Evolutionary conservation across 768 basidiomycete genomes (phyloP).

Genomic region (Phylloporus scabripes): DNA sequence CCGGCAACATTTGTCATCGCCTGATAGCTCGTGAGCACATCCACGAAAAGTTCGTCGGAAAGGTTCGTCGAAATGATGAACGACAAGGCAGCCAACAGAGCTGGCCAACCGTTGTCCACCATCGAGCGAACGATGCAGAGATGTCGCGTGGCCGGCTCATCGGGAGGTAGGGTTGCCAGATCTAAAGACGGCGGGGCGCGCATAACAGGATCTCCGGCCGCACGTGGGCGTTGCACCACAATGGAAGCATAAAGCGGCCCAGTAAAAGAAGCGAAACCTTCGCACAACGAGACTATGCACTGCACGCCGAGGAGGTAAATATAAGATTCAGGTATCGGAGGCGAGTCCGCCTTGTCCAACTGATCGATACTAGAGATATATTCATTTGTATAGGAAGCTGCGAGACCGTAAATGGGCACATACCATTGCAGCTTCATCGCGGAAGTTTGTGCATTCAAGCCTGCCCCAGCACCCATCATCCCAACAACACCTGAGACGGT

Average conservation of each 20-base stretch:
- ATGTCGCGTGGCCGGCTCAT: conserved; percentile 50
- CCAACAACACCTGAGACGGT: conserved; percentile 82
- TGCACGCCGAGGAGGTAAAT: conserved; percentile 90
- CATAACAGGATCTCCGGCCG: conserved; percentile 57
- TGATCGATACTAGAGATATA: conserved; percentile 79
- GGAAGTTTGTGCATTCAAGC: conserved; percentile 66
- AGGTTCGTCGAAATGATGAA: conserved; percentile 88
- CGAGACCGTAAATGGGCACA: conserved; percentile 17
- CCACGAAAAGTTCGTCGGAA: conserved; percentile 87
- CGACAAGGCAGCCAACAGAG: conserved; percentile 82
- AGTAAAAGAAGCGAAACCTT: conserved; percentile 73
- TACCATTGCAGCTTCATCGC: conserved; percentile 92
- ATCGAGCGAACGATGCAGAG: conserved; percentile 66
- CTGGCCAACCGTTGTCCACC: conserved; percentile 88
- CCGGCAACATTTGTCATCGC: conserved; percentile 85
- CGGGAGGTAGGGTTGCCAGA: conserved; percentile 46
- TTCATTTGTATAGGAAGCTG: background rate
- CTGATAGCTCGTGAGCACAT: conserved; percentile 77
- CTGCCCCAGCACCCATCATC: conserved; percentile 69
- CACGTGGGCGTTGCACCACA: conserved; percentile 58
- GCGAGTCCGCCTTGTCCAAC: conserved; percentile 94
- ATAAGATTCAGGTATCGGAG: conserved; percentile 89
- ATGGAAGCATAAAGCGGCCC: conserved; percentile 71
- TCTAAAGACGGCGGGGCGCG: conserved; percentile 74
- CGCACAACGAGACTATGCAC: conserved; percentile 79